phyloP scores from a whole-genome alignment of 352 stramenopile genomes.

The Plasmopara muralis region DNA sequence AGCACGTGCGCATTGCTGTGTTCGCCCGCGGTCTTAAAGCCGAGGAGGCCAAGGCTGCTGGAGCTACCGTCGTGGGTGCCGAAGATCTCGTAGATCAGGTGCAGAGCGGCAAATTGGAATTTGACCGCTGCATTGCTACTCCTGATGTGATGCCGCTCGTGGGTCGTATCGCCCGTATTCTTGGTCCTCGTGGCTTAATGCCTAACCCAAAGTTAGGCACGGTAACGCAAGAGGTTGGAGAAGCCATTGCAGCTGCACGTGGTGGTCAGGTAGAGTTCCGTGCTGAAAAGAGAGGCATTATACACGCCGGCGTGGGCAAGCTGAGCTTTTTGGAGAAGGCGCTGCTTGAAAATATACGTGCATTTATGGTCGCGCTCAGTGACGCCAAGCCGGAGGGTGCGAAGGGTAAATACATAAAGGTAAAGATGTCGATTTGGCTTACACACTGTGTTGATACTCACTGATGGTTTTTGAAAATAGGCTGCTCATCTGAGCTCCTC shows the following conservation, averaged over 20 bases:
- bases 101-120: conserved; percentile 86
- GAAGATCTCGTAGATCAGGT: conserved; percentile 88
- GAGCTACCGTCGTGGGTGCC: conserved; percentile 84
- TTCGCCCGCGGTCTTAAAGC: conserved; percentile 87
- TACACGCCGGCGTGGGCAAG: conserved; percentile 86
- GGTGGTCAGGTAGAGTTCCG: conserved; percentile 85
- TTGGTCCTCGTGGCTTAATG: conserved; percentile 96
- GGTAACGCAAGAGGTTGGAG: conserved; percentile 87
- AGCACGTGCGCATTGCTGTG: conserved; percentile 84
- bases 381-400: conserved; percentile 89
- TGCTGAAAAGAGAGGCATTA: conserved; percentile 87
- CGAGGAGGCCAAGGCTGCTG: conserved; percentile 85
- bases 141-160: conserved; percentile 91
- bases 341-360: conserved; percentile 88
- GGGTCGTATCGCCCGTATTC: conserved; percentile 88
- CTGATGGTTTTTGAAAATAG: conserved; percentile 11
- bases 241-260: conserved; percentile 74
- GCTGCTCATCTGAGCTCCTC: conserved; percentile 80
- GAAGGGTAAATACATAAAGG: conserved; percentile 93
- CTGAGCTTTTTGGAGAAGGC: conserved; percentile 85
- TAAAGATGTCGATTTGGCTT: conserved; percentile 5
- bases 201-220: conserved; percentile 97
- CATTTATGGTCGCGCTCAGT: conserved; percentile 88
- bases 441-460: conserved; percentile 5
- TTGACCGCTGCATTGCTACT: conserved; percentile 89